phyloP scores from a whole-genome alignment of 2,329 filamentous ascomycete species.

The Nemania diffusa region DNA sequence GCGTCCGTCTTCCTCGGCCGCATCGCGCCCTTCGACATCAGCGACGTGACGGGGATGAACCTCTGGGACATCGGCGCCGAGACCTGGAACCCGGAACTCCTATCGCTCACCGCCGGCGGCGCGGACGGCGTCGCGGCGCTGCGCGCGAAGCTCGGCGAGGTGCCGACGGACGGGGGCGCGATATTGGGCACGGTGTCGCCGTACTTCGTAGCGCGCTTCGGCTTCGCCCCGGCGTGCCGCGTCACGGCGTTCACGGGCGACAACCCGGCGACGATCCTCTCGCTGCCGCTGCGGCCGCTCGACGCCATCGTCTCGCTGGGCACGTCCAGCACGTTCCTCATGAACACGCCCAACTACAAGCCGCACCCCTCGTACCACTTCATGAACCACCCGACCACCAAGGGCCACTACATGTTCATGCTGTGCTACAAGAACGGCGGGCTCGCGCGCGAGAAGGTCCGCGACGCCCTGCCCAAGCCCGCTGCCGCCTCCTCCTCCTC shows the following conservation, averaged over 20 bases:
- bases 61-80: constrained; percentile 87
- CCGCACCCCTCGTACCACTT: constrained; percentile 94
- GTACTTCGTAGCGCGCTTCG: constrained; percentile 84
- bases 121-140: constrained; percentile 70
- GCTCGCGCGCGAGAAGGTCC: constrained; percentile 87
- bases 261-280: constrained; percentile 94
- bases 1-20: constrained; percentile 88
- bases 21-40: constrained; percentile 90
- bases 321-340: constrained; percentile 96
- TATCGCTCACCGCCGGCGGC: constrained; percentile 75
- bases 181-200: constrained; percentile 78
- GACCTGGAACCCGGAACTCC: constrained; percentile 77
- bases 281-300: constrained; percentile 83
- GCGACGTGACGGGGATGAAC: constrained; percentile 96
- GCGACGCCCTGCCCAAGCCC: constrained; percentile 77
- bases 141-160: constrained; percentile 80
- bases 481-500: too few species aligned
- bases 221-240: constrained; percentile 78
- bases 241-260: constrained; percentile 93
- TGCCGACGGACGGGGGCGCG: constrained; percentile 81
- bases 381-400: constrained; percentile 95
- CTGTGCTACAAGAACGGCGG: constrained; percentile 99
- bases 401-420: constrained; percentile 99
- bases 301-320: constrained; percentile 96
- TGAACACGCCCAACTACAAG: constrained; percentile 92